phyloP scores from a whole-genome alignment of 129 eudicot species.

The Chrysanthemum makinoi region DNA sequence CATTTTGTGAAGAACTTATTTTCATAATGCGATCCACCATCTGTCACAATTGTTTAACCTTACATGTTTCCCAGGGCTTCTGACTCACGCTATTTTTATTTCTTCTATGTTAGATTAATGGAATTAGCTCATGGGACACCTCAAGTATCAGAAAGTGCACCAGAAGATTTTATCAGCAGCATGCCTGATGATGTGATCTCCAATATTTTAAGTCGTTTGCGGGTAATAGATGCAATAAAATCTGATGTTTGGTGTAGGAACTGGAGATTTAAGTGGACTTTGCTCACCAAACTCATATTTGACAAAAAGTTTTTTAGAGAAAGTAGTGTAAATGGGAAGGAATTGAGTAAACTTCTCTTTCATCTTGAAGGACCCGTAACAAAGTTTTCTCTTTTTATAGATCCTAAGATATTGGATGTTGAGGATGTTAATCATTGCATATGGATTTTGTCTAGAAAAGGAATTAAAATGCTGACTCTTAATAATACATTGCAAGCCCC shows the following conservation, averaged over 20 bases:
- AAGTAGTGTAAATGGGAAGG: neutral
- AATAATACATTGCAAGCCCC: neutral
- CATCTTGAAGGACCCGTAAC: constrained; percentile 16
- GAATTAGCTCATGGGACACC: neutral
- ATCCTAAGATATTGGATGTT: neutral
- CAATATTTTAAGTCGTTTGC: constrained; percentile 13
- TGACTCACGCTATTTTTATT: neutral
- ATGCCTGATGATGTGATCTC: constrained; percentile 18
- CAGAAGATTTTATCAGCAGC: constrained; percentile 8
- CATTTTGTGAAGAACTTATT: no score
- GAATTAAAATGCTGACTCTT: constrained; percentile 10
- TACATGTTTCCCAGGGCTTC: no score
- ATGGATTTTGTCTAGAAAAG: constrained; percentile 13
- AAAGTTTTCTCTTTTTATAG: constrained; percentile 17
- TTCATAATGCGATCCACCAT: no score
- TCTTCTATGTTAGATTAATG: neutral
- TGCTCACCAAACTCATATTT: constrained; percentile 23
- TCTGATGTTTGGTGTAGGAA: constrained; percentile 8
- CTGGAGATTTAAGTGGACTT: constrained; percentile 24
- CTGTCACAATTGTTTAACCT: no score
- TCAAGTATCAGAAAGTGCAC: neutral
- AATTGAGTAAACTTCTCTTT: constrained; percentile 9
- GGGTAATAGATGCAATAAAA: neutral
- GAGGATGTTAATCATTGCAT: constrained; percentile 13
- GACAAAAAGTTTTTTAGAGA: neutral